Conservation (phyloP, 148 eudicot species). For the Camellia lanceoleosa region DNA sequence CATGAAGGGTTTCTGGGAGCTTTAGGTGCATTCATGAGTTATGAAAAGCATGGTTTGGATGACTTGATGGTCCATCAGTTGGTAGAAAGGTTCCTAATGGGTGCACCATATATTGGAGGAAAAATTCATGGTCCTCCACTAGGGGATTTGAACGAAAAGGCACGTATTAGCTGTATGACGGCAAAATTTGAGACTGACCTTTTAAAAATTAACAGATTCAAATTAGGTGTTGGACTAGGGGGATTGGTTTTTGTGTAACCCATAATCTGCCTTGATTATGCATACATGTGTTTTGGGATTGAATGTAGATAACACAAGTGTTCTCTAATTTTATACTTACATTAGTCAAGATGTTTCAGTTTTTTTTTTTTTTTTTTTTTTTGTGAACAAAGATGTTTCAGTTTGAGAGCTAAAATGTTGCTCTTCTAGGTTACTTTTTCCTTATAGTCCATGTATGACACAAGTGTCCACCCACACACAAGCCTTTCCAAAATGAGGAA, state of each 20-base stretch:
- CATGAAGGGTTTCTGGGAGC: conserved; percentile 99
- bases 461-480: neutral
- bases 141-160: conserved; percentile 95
- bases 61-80: conserved; percentile 93
- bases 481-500: neutral
- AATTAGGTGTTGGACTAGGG: too few relatives aligned
- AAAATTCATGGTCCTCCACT: conserved; percentile 88
- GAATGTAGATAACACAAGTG: neutral
- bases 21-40: conserved; percentile 98
- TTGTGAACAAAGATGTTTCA: neutral
- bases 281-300: neutral
- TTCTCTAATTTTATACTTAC: neutral
- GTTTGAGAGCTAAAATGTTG: neutral
- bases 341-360: neutral
- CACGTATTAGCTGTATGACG: conserved; percentile 14
- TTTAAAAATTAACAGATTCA: neutral
- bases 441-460: neutral
- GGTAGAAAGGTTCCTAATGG: conserved; percentile 98
- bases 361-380: too few relatives aligned
- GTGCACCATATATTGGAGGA: conserved; percentile 94
- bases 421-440: neutral
- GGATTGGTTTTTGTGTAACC: neutral
- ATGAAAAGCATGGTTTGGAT: conserved; percentile 93
- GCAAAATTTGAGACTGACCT: neutral
- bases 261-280: neutral